Evolutionary conservation across 352 stramenopile species (phyloP).

Genomic region (Globisporangium uncinulatum): DNA sequence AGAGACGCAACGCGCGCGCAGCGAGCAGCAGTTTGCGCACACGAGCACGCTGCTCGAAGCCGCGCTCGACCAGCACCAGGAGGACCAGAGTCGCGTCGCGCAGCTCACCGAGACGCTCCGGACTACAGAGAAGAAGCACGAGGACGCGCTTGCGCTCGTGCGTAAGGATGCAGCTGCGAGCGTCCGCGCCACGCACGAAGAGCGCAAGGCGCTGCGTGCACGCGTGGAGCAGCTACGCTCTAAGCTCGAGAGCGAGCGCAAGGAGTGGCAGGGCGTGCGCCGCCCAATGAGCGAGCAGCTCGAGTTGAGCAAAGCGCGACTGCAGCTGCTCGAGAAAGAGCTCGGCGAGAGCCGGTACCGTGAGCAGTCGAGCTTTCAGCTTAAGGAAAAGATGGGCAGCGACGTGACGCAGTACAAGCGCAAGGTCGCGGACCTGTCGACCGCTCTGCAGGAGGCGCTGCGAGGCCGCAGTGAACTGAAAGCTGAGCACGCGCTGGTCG

Average conservation of each 20-base stretch:
- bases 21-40: conserved; percentile 53
- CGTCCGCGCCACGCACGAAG: conserved; percentile 55
- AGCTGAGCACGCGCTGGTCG: conserved; percentile 32
- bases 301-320: conserved; percentile 36
- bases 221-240: conserved; percentile 60
- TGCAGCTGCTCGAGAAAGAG: conserved; percentile 65
- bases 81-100: conserved; percentile 45
- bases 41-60: conserved; percentile 69
- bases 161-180: conserved; percentile 44
- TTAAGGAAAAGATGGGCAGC: conserved; percentile 62
- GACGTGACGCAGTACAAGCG: conserved; percentile 48
- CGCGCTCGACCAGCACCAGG: conserved; percentile 68
- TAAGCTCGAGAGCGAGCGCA: conserved; percentile 61
- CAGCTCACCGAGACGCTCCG: conserved; percentile 50
- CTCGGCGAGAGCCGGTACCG: conserved; percentile 52
- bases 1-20: conserved; percentile 42
- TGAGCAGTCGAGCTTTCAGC: conserved; percentile 54
- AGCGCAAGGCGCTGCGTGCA: conserved; percentile 62
- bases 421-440: conserved; percentile 47
- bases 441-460: conserved; percentile 45
- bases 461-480: conserved; percentile 41
- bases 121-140: conserved; percentile 54
- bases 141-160: conserved; percentile 50
- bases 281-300: conserved; percentile 48
- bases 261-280: conserved; percentile 56